A percentile compares a stretch with the other conserved stretches of the same genome.
Evolutionary conservation across 306 rosid genomes (phyloP).

Genomic region (Cucurbita maxima): DNA sequence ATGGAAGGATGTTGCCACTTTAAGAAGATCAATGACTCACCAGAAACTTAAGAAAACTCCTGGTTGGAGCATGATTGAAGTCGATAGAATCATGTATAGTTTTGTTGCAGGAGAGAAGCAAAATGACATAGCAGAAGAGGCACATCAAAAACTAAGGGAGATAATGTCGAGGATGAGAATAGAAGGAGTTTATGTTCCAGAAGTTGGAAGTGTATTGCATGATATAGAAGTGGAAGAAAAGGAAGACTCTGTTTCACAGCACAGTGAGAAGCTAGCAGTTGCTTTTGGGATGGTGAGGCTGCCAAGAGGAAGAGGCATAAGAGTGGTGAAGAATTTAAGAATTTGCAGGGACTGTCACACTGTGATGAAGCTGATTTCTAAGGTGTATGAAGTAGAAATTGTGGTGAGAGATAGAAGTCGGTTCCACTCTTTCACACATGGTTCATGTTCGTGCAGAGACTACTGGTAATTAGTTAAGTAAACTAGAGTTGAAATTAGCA

Average conservation of each 20-base stretch:
- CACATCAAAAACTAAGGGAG: slow-evolving; percentile 48
- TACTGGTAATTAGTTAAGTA: slow-evolving; percentile 36
- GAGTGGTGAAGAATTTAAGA: slow-evolving; percentile 70
- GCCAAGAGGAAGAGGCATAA: slow-evolving; percentile 33
- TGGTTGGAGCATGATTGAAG: slow-evolving; percentile 79
- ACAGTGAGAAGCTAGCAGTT: slow-evolving; percentile 80
- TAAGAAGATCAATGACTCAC: slow-evolving; percentile 55
- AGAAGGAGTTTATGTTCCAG: slow-evolving; percentile 48
- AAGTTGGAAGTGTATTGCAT: slow-evolving; percentile 51
- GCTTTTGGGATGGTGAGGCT: slow-evolving; percentile 69
- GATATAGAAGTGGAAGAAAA: slow-evolving; percentile 81
- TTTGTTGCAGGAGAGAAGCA: slow-evolving; percentile 63
- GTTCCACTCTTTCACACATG: slow-evolving; percentile 59
- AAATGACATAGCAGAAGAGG: slow-evolving; percentile 37
- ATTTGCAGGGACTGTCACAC: slow-evolving; percentile 69
- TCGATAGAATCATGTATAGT: slow-evolving; percentile 47
- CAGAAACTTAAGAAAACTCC: slow-evolving; percentile 46
- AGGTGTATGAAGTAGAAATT: slow-evolving; percentile 50
- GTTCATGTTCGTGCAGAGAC: slow-evolving; percentile 66
- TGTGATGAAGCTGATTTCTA: slow-evolving; percentile 69
- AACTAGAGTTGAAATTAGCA: background rate
- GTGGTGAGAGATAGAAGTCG: slow-evolving; percentile 74
- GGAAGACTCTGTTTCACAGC: slow-evolving; percentile 57
- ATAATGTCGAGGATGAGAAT: slow-evolving; percentile 44
- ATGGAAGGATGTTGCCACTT: slow-evolving; percentile 61